phyloP scores from a whole-genome alignment of 306 rosid genomes.

The Chamaecrista fasciculata region DNA sequence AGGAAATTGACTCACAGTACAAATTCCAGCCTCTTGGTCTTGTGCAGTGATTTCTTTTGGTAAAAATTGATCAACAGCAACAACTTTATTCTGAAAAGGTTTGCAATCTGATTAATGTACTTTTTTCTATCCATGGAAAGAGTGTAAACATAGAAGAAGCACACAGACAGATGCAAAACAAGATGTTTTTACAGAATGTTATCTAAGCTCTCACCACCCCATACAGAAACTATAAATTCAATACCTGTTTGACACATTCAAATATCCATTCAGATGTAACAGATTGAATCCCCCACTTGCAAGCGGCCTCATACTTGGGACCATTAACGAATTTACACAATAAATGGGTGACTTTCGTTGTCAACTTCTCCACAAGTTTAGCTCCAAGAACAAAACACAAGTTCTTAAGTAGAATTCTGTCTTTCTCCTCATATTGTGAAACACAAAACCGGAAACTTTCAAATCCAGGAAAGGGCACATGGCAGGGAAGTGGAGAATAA shows the following conservation, averaged over 20 bases:
- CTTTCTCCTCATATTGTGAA: conserved; percentile 89
- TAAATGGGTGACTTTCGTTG: conserved; percentile 85
- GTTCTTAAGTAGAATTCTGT: conserved; percentile 70
- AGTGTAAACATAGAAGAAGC: conserved; percentile 17
- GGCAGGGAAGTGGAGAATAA: conserved; percentile 91
- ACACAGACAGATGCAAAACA: conserved; percentile 11
- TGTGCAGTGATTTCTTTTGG: conserved; percentile 79
- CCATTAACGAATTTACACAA: conserved; percentile 82
- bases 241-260: conserved; percentile 95
- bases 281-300: conserved; percentile 71
- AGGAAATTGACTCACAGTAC: conserved; percentile 79
- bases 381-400: conserved; percentile 91
- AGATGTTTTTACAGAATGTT: conserved; percentile 13
- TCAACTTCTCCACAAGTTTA: conserved; percentile 64
- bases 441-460: conserved; percentile 80
- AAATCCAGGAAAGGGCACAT: conserved; percentile 79
- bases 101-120: not conserved
- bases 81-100: conserved; percentile 58
- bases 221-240: conserved; percentile 22
- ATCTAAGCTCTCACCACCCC: conserved; percentile 14
- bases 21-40: conserved; percentile 76
- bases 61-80: conserved; percentile 60
- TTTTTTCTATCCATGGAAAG: conserved; percentile 7
- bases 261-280: conserved; percentile 80
- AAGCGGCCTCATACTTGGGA: conserved; percentile 80